Evolutionary conservation across 2,329 filamentous ascomycete genomes (phyloP), one percentile per base, ranked within the genome.

Genomic region (Ceratocystis cacaofunesta): DNA sequence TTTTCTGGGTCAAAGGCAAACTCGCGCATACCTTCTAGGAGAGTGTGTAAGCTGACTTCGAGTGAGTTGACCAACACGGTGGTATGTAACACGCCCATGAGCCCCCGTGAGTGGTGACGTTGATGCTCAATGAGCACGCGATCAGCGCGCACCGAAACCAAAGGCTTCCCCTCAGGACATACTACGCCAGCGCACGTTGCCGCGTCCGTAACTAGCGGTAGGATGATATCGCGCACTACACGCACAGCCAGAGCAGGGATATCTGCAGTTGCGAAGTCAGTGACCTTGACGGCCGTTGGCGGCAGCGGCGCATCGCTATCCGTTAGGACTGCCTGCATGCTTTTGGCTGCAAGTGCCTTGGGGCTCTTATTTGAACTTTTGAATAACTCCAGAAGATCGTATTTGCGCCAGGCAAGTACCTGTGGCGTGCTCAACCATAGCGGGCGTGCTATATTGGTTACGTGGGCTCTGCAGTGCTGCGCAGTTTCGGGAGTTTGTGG

Each of bases 121-220:
- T 67, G 65, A 50, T 67, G 65, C 58, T 67, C 63, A 48, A 62
- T 62, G 10, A 61, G 46, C 62, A 67, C 44, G 36, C 52, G 52
- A 30, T 57, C 52, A 2, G 52, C 52, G 5, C 25, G n/a, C 12
- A 57, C 52, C 3, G 52, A 15, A 32, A 25, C 57, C 58, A 10
- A 44, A 22, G 60, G 28, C 22, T 25, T 19, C 32, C n/a, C n/a
- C 22, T 22, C 8, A 5, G 48, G 17, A 10, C 48, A 41, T 22
- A 10, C 15, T 22, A 22, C 6, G 12, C 48, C 48, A 10, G 48
- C 48, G 48, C 48, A 22, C 48, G 48, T 12, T 22, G 22, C 19
- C 8, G 19, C 19, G 48, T 25, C 48, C 17, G 48, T 25, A 22
- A 25, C n/a, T n/a, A 66, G 36, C 22, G 65, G 65, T 7, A 66